Percentiles rank a stretch among this genome's conserved stretches.
Evolutionary conservation across 129 eudicot species (phyloP).

Genomic region (Kitagawia praeruptora): DNA sequence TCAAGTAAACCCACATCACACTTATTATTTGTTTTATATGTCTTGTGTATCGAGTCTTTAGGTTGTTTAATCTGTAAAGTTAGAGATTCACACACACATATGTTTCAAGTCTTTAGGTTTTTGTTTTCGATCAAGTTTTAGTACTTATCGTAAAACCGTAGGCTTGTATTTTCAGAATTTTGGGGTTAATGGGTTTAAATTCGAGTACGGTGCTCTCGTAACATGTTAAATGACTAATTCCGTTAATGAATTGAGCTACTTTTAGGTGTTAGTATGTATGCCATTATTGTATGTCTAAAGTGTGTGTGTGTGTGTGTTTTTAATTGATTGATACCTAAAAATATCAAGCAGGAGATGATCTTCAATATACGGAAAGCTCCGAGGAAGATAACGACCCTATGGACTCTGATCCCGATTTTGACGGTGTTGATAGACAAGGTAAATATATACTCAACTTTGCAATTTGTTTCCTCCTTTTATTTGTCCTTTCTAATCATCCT

Average conservation of each 20-base stretch:
- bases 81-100: background rate
- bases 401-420: constrained; percentile 24
- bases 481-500: background rate
- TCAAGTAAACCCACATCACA: background rate
- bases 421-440: constrained; percentile 20
- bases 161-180: background rate
- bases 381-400: constrained; percentile 16
- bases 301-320: no score
- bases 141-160: background rate
- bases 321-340: background rate
- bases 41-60: background rate
- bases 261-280: background rate
- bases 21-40: background rate
- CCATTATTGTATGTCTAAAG: background rate
- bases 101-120: background rate
- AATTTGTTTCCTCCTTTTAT: background rate
- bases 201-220: background rate
- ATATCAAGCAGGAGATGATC: constrained; percentile 23
- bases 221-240: background rate
- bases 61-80: background rate
- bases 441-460: background rate
- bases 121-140: background rate
- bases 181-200: background rate
- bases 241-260: background rate
- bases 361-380: constrained; percentile 16